Base-by-base conservation (phyloP, 768 basidiomycete species). In the Auriscalpium orientale region DNA sequence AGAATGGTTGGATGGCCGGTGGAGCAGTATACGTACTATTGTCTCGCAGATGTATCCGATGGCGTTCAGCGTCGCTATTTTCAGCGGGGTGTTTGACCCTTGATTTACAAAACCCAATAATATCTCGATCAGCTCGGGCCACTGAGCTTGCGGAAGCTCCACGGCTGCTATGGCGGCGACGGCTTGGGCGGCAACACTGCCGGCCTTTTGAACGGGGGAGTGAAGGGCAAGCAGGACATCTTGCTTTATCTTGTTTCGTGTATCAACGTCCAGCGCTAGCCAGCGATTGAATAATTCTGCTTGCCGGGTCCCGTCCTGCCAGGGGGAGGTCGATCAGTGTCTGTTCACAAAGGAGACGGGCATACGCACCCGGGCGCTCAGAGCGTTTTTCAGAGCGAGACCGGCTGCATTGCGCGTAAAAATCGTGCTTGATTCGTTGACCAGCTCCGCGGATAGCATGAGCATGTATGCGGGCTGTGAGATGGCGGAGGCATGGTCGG, bases 31-130 rank as follows among this genome's bases (percentile, higher is more conserved):
- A 86, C 95, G 67, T 65, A 98, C 95, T 75, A 97, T 91, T 55
- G 83, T 78, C 74, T 99, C 97, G 76, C 97, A 99, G 71, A 98
- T 94, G 72, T 85, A 98, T 47, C 97, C 97, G 73, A 99, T 92
- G 18, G 95, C 84, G 72, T 97, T 92, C 12, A 98, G 77, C 9
- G 95, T 95, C 2, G 93, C 82, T 58, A 97, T 88, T 67, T 80
- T 83, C 62, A 95, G 74, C 63, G 84, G 88, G 11, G 82, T 74
- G 67, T 89, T 91, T 43, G 75, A 59, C 40, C 78, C 77, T 62
- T 84, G 83, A 71, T 89, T 91, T 56, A 95, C 84, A 66, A 95
- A 93, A 53, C 87, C 85, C 43, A 99, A 79, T 20, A 99, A 78
- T 51, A 86, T 77, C 65, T 89, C 88, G 70, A 99, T 90, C 56